Evolutionary conservation across 2,329 filamentous ascomycete genomes (phyloP), one percentile per base, ranked within the genome.

Genomic region (Colletotrichum siamense): DNA sequence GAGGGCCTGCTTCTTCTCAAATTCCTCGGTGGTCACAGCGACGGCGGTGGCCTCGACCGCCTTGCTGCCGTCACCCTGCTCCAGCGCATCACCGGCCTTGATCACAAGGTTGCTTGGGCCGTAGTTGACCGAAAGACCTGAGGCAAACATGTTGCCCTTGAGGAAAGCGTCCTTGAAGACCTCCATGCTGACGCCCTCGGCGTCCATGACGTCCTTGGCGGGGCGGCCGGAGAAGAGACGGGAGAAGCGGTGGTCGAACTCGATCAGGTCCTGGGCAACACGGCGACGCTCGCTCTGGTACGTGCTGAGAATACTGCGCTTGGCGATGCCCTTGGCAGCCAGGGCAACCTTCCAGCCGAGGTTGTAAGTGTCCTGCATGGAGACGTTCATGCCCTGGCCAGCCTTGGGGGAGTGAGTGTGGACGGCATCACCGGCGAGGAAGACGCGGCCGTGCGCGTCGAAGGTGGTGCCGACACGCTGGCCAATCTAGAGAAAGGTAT

Each of bases 301-400:
- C 0, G 88, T 91, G 22, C 83, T 79, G 0, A 92, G 83, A 5
- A 92, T 84, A 0, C 80, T 83, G 0, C 82, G 83, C 3, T 86
- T 84, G 0, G 86, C 83, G 5, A 87, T 80, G 4, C 88, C 88
- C 70, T 88, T 88, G 28, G 84, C 80, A 1, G 88, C 88, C 2
- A 84, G 80, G 0, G 87, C 89, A 2, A 92, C 79, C 81, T 92
- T 92, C 90, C 90, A 92, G 0, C 89, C 90, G 0, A 92, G 86
- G 69, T 91, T 92, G 81, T 87, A 91, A 0, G 86, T 83, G 81
- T 95, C 93, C 79, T 94, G 92, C 91, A 95, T 93, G 34, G 88
- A 91, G 3, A 94, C 90, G 79, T 95, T 95, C 92, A 95, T 94
- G 15, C 93, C 93, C 80, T 94, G 92, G 3, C 92, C 92, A 1